Percentiles rank a stretch among this genome's conserved stretches.
phyloP scores from a whole-genome alignment of 1,284 basidiomycete genomes.

The Athelia psychrophila region DNA sequence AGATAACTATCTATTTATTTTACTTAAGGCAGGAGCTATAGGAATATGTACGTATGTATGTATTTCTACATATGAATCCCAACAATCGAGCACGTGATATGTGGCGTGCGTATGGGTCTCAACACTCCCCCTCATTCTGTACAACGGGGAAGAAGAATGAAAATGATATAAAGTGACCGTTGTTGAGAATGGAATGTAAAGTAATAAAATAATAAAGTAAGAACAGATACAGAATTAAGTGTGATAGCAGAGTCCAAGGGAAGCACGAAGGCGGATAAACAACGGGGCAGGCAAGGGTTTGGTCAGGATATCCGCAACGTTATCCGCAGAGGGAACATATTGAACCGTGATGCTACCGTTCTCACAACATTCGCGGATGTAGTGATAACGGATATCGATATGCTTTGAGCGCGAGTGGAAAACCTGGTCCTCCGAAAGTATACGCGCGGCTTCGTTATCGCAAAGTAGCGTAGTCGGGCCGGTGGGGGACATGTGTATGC shows the following conservation, averaged over 20 bases:
- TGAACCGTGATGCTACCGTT: constrained; percentile 1
- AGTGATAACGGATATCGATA: constrained; percentile 22
- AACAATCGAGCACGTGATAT: too few relatives aligned
- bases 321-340: constrained; percentile 3
- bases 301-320: constrained; percentile 1
- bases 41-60: too few relatives aligned
- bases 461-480: neutral
- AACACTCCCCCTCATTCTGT: neutral
- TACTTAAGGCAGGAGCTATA: too few relatives aligned
- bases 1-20: too few relatives aligned
- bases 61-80: too few relatives aligned
- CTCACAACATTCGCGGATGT: constrained; percentile 17
- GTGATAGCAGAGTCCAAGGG: neutral
- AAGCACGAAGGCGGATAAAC: neutral
- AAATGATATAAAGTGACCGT: neutral
- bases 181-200: too few relatives aligned
- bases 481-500: neutral
- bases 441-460: constrained; percentile 11
- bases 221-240: neutral
- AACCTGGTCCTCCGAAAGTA: constrained; percentile 21
- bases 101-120: neutral
- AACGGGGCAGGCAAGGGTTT: neutral
- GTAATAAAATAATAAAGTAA: neutral
- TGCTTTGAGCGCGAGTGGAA: constrained; percentile 25
- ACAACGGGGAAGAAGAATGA: neutral